These are phyloP conservation scores for Naganishia sp. DNA, from an alignment of 1,284 basidiomycete genomes.

Conservation along the genomic window DNA sequence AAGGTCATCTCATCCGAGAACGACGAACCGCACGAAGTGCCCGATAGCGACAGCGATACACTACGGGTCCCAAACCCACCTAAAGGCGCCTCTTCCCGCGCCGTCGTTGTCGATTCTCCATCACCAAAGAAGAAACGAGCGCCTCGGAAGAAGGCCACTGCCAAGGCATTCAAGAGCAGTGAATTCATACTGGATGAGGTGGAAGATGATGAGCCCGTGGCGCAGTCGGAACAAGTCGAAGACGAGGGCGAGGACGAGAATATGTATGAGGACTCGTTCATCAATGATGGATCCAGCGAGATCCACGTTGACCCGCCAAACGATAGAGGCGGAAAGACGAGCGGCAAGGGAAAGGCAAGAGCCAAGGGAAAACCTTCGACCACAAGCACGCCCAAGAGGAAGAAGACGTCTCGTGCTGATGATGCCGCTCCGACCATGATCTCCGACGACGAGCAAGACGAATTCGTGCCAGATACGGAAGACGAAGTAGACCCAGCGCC, in stretches of 20 bases:
- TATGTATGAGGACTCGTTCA: slow-evolving; percentile 22
- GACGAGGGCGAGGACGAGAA: slow-evolving; percentile 12
- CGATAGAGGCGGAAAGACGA: not conserved
- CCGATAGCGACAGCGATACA: slow-evolving; percentile 15
- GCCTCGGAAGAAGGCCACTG: not conserved
- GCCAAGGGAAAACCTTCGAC: slow-evolving; percentile 4
- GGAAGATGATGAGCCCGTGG: slow-evolving; percentile 10
- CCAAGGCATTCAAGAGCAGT: slow-evolving; percentile 12
- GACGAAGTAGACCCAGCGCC: slow-evolving; percentile 1
- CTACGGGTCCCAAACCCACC: not conserved
- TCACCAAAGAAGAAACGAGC: slow-evolving; percentile 26
- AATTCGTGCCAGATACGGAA: slow-evolving; percentile 5
- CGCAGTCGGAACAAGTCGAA: not conserved
- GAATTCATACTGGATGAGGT: slow-evolving; percentile 17
- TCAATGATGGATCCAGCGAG: slow-evolving; percentile 22
- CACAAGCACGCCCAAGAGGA: not conserved
- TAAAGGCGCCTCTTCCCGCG: not conserved
- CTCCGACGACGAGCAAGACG: slow-evolving; percentile 17
- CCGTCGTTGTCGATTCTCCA: slow-evolving; percentile 22
- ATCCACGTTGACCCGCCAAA: not conserved
- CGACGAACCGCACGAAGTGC: slow-evolving; percentile 15
- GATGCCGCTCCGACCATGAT: not conserved
- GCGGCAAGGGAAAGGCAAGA: slow-evolving; percentile 8
- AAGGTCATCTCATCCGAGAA: not conserved
- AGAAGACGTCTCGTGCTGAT: not conserved